phyloP scores from a whole-genome alignment of 257 asterid genomes.

The Ilex asprella region DNA sequence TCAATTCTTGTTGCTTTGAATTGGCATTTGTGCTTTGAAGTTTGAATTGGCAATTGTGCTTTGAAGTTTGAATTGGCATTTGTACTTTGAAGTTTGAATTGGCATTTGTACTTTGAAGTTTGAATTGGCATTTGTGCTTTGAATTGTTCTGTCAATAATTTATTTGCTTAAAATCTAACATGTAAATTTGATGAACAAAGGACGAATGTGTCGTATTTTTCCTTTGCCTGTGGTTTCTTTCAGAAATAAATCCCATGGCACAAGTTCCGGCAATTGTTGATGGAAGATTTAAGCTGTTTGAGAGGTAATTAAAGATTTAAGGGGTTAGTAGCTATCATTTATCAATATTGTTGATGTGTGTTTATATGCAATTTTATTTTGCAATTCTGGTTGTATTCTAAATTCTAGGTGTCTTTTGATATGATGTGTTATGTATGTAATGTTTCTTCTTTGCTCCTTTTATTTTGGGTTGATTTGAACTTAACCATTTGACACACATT shows the following conservation, averaged over 20 bases:
- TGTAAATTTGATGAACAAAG: not conserved
- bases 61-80: no score
- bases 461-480: no score
- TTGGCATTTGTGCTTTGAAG: no score
- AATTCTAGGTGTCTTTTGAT: not conserved
- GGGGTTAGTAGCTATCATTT: constrained; percentile 27
- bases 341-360: not conserved
- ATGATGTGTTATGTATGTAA: no score
- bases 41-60: no score
- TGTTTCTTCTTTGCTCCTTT: no score
- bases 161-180: no score
- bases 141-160: not conserved
- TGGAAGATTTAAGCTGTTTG: constrained; percentile 68
- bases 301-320: constrained; percentile 32
- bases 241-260: constrained; percentile 73
- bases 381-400: not conserved
- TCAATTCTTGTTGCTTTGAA: no score
- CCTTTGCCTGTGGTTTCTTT: not conserved
- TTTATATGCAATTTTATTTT: not conserved
- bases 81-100: no score
- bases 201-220: not conserved
- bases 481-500: no score
- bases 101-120: no score
- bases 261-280: constrained; percentile 83
- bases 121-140: no score